A percentile compares a stretch with the other conserved stretches of the same genome.
Evolutionary conservation across 306 rosid genomes (phyloP).

Genomic region (Myrica gale): DNA sequence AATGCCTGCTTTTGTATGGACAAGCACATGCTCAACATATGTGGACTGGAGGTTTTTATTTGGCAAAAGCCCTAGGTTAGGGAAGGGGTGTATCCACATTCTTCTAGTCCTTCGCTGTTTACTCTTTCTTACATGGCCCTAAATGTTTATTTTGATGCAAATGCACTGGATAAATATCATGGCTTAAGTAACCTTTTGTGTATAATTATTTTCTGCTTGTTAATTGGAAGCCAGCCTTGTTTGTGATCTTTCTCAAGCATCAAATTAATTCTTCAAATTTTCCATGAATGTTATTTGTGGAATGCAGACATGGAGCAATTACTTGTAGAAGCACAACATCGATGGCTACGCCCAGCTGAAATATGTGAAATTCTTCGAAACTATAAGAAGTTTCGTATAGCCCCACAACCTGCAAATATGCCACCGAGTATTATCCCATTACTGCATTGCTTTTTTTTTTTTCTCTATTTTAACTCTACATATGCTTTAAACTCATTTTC

Average conservation of each 20-base stretch:
- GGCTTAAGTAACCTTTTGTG: not conserved
- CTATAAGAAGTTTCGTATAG: conserved; percentile 43
- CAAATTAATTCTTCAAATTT: not conserved
- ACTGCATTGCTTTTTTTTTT: conserved; percentile 14
- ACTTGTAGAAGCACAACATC: conserved; percentile 65
- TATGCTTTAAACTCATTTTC: not conserved
- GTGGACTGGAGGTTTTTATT: not conserved
- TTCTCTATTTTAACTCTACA: not conserved
- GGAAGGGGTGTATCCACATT: not conserved
- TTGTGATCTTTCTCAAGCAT: not conserved
- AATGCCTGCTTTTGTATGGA: not conserved
- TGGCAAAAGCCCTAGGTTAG: not conserved
- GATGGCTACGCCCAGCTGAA: conserved; percentile 93
- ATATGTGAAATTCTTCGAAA: conserved; percentile 80
- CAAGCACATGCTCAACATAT: not conserved
- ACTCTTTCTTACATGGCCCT: not conserved
- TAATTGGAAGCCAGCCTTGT: not conserved
- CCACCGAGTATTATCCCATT: conserved; percentile 63
- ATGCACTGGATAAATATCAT: not conserved
- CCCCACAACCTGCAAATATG: conserved; percentile 61
- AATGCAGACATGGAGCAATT: conserved; percentile 62
- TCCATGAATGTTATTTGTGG: conserved; percentile 29
- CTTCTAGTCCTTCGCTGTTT: not conserved
- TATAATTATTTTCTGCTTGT: not conserved
- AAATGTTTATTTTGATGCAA: not conserved